These are phyloP conservation scores for Psilocybe tampanensis DNA, from an alignment of 768 basidiomycete genomes.

Conservation along the genomic window DNA sequence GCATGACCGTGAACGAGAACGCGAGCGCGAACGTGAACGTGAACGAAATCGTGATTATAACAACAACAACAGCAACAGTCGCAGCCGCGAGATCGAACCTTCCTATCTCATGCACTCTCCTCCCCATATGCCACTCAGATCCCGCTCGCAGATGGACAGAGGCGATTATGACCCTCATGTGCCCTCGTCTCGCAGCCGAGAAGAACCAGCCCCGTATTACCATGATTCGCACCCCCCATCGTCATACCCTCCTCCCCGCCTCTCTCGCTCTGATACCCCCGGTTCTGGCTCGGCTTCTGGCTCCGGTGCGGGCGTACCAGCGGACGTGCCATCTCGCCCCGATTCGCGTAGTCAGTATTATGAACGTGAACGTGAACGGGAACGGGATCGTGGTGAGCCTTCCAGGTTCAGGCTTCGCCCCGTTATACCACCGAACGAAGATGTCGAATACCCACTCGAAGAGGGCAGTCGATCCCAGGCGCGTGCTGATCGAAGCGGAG, in stretches of 20 bases:
- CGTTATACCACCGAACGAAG: slow-evolving; percentile 47
- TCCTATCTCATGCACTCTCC: slow-evolving; percentile 41
- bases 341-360: slow-evolving; percentile 51
- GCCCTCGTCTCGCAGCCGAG: slow-evolving; percentile 30
- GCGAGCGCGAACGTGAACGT: slow-evolving; percentile 37
- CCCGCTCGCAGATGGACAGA: slow-evolving; percentile 31
- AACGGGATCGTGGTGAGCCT: slow-evolving; percentile 30
- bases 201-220: slow-evolving; percentile 41
- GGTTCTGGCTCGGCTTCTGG: slow-evolving; percentile 54
- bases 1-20: slow-evolving; percentile 23
- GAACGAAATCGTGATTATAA: slow-evolving; percentile 29
- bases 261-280: slow-evolving; percentile 61
- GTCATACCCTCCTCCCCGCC: slow-evolving; percentile 37
- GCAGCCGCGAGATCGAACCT: slow-evolving; percentile 21
- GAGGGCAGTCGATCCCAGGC: slow-evolving; percentile 44
- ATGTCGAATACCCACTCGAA: slow-evolving; percentile 55
- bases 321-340: slow-evolving; percentile 51
- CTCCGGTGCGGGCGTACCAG: slow-evolving; percentile 18
- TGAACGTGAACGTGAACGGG: too few relatives aligned
- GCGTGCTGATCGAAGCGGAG: slow-evolving; percentile 41
- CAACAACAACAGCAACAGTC: slow-evolving; percentile 11
- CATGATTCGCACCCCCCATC: slow-evolving; percentile 31
- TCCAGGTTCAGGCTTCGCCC: slow-evolving; percentile 50
- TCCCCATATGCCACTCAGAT: slow-evolving; percentile 36
- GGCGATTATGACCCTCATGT: slow-evolving; percentile 19